A percentile compares a stretch with the other conserved stretches of the same genome.
Conservation (phyloP, 1,284 basidiomycete genomes). For the Cryptococcus wingfieldii region DNA sequence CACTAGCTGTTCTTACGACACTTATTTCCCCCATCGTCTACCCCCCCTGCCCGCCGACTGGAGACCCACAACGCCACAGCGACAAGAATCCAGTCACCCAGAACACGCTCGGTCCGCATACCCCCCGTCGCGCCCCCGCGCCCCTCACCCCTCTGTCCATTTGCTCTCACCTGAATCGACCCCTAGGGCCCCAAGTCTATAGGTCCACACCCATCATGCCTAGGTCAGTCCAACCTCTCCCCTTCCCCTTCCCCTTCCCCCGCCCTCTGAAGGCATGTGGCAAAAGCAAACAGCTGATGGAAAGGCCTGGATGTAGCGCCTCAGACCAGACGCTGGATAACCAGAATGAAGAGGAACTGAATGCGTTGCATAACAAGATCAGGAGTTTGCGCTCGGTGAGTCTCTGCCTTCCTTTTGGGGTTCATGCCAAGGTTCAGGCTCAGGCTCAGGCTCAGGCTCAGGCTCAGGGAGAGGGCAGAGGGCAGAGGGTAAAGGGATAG, state of each 20-base stretch:
- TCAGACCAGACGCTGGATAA: slow-evolving; percentile 49
- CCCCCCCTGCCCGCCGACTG: neutral
- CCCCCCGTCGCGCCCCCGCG: neutral
- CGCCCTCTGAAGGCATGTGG: too few species aligned
- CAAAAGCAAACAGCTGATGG: neutral
- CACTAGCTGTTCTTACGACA: neutral
- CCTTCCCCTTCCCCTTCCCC: neutral
- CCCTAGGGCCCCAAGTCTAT: neutral
- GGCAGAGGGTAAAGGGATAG: neutral
- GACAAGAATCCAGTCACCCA: neutral
- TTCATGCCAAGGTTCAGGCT: too few species aligned
- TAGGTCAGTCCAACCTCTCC: neutral
- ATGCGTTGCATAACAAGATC: slow-evolving; percentile 47
- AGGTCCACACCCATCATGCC: neutral
- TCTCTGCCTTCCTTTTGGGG: neutral
- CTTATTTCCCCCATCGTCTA: neutral
- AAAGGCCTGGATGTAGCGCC: slow-evolving; percentile 17
- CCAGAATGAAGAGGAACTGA: slow-evolving; percentile 49
- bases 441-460: too few species aligned
- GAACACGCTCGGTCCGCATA: neutral
- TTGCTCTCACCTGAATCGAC: neutral
- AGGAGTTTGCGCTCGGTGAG: slow-evolving; percentile 43
- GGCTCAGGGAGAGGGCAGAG: neutral
- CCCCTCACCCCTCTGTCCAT: neutral
- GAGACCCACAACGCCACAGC: neutral